Percentiles rank a stretch among this genome's conserved stretches.
phyloP scores from a whole-genome alignment of 768 basidiomycete species.

The Phaffia tasmanica region DNA sequence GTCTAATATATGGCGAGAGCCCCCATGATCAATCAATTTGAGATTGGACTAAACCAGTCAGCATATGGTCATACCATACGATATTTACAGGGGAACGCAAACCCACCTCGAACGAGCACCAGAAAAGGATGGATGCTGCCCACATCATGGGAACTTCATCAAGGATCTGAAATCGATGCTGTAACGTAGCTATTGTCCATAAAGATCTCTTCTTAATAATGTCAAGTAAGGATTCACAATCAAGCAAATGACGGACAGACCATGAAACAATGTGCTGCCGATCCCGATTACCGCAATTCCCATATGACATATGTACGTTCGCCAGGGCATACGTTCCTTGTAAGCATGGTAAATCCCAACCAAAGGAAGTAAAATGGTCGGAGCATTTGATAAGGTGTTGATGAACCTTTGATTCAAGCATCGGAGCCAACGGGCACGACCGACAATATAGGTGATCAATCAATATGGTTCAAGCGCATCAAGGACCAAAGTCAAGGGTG shows the following conservation, averaged over 20 bases:
- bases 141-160: constrained; percentile 22
- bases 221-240: neutral
- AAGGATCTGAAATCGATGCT: neutral
- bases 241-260: neutral
- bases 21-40: neutral
- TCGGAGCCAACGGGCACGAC: neutral
- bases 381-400: constrained; percentile 13
- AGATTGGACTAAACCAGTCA: neutral
- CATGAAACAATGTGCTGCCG: constrained; percentile 11
- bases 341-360: constrained; percentile 11
- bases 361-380: constrained; percentile 2
- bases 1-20: constrained; percentile 1
- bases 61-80: neutral
- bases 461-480: neutral
- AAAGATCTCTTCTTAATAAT: too few species aligned
- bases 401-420: constrained; percentile 9
- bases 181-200: neutral
- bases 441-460: neutral
- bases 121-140: neutral
- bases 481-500: neutral
- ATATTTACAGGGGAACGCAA: neutral
- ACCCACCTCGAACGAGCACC: constrained; percentile 15
- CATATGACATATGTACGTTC: neutral
- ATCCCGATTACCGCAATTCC: constrained; percentile 13
- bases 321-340: neutral